phyloP scores from a whole-genome alignment of 1,139 yeast genomes.

The Geotrichum candidum region DNA sequence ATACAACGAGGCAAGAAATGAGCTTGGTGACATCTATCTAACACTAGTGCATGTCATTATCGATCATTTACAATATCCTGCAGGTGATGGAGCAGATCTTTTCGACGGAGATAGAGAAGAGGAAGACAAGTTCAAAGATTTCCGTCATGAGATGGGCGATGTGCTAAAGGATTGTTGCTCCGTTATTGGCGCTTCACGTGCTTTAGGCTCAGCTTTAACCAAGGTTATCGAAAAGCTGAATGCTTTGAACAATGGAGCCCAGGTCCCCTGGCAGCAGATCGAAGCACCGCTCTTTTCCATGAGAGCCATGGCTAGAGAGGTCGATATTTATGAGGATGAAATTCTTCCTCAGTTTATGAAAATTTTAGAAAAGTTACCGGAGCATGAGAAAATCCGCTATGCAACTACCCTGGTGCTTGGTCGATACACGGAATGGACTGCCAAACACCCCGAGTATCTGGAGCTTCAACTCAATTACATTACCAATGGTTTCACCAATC shows the following conservation, averaged over 20 bases:
- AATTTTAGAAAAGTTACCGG: conserved; percentile 64
- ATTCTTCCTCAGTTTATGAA: conserved; percentile 78
- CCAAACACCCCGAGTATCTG: conserved; percentile 72
- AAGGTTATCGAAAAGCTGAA: conserved; percentile 44
- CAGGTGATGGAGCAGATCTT: conserved; percentile 38
- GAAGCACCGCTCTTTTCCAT: conserved; percentile 89
- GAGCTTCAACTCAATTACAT: conserved; percentile 83
- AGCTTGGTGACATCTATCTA: conserved; percentile 55
- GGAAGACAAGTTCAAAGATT: conserved; percentile 89
- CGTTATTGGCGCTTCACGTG: conserved; percentile 69
- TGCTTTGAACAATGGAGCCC: conserved; percentile 28
- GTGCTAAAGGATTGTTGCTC: conserved; percentile 92
- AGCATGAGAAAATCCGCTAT: conserved; percentile 79
- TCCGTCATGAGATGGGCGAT: conserved; percentile 95
- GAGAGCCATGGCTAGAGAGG: conserved; percentile 94
- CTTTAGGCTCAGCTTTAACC: conserved; percentile 58
- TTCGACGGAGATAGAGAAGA: conserved; percentile 66
- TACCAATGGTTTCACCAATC: conserved; percentile 61
- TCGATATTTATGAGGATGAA: conserved; percentile 58
- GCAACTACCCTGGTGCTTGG: conserved; percentile 92
- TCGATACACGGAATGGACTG: conserved; percentile 92
- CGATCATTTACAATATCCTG: conserved; percentile 71
- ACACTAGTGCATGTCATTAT: conserved; percentile 64
- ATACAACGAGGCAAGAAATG: conserved; percentile 53
- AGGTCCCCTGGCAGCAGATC: conserved; percentile 66